Conservation (phyloP, 2,329 filamentous ascomycete species). For the Talaromyces sp. region DNA sequence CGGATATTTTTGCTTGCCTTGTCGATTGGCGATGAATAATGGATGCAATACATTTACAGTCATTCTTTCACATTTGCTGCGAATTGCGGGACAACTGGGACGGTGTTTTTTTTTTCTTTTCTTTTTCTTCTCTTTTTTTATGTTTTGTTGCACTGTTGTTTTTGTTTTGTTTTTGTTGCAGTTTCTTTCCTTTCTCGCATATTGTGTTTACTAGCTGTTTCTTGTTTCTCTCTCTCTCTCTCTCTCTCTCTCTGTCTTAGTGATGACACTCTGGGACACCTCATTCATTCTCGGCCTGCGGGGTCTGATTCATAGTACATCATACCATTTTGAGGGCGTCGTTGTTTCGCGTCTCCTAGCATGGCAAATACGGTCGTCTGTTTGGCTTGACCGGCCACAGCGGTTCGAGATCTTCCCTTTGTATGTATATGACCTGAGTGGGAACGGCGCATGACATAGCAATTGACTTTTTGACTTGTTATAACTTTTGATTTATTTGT, state of each 20-base stretch:
- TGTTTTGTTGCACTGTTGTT: constrained; percentile 10
- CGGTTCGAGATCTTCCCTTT: background rate
- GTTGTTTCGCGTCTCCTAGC: background rate
- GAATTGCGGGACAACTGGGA: constrained; percentile 11
- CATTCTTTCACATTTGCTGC: constrained; percentile 4
- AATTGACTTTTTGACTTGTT: background rate
- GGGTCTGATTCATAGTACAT: background rate
- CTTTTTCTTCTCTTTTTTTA: constrained; percentile 8
- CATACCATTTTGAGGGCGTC: background rate
- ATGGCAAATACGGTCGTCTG: background rate
- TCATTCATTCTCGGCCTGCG: background rate
- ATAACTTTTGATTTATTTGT: background rate
- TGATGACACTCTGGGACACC: background rate
- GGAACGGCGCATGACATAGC: background rate
- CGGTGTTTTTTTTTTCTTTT: constrained; percentile 14
- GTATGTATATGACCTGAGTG: background rate
- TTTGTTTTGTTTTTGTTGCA: constrained; percentile 13
- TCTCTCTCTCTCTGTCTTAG: background rate
- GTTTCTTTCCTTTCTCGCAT: constrained; percentile 14
- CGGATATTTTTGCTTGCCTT: background rate
- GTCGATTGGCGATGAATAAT: background rate
- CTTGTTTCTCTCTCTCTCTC: background rate
- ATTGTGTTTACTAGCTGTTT: constrained; percentile 19
- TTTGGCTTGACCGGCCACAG: background rate
- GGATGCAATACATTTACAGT: background rate